Evolutionary conservation across 805 yeast species (phyloP), one percentile per base, ranked within the genome.

Genomic region (Ogataea allantospora): DNA sequence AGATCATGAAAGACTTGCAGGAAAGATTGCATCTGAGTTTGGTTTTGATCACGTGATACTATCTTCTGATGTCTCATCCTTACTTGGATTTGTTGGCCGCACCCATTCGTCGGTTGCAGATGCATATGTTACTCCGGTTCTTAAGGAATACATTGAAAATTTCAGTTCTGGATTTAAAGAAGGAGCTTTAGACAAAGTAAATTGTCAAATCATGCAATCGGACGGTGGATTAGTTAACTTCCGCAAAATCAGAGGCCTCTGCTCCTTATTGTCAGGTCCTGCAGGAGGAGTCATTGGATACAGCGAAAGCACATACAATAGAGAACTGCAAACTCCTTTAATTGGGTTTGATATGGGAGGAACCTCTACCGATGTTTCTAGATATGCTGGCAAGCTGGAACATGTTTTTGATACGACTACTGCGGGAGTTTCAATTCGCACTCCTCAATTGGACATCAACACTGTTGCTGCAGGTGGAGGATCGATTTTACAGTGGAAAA

Each of bases 281-380:
- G 98, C 97, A n/a, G 98, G 97, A 20, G 98, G 98, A 30, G 95
- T 89, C 40, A 95, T 89, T 20, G 98, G 97, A 0, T 85, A 78
- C 52, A 84, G 95, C 0, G 71, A 76, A 33, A 88, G 97, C 0
- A 83, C 95, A 41, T 87, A 70, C 54, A 68, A 76, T 43, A 56
- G 60, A 1, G 48, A 58, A 10, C 70, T 70, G 36, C 62, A 63
- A 11, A 69, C 70, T 14, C 88, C 95, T 0, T 67, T 83, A 30
- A 74, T 85, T 40, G 93, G 93, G 0, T 83, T 86, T 51, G 95
- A 85, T 59, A 83, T 85, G 88, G 95, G 95, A 35, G 95, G 95
- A 29, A 85, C 95, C 1, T 82, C 89, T 0, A 85, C 95, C 1
- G 95, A 86, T 63, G 88, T 83, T 2, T 78, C 87, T 7, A 67